Evolutionary conservation across 345 rosid species (phyloP), one percentile per base, ranked within the genome.

Genomic region (Arabidopsis arenosa): DNA sequence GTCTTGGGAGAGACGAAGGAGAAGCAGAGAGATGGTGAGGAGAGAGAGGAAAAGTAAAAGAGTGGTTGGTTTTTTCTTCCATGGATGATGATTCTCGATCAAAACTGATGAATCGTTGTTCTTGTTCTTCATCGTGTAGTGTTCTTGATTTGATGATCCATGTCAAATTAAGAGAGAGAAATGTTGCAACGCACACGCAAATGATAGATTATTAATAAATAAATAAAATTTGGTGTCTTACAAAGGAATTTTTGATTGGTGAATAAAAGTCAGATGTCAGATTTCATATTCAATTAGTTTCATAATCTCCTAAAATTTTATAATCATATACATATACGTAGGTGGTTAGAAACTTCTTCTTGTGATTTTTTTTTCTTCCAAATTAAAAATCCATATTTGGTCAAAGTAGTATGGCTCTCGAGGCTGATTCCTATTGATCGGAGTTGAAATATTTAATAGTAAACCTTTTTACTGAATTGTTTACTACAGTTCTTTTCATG

Each of bases 41-140:
- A 78, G 81, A 72, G 74, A 72, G 2, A 78, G 59, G n/a, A 78
- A 40, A 33, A 78, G 64, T 0, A 78, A 59, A 6, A 66, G 70
- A 60, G 5, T 33, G 0, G 52, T 60, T 21, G 58, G 57, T 72
- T 43, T 78, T 67, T 44, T 60, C 41, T 59, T 72, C 56, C 63
- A 60, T 58, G 57, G 44, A 1, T 51, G 18, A 1, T 33, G 63
- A 0, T 49, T 72, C 74, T 65, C 11, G 41, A 58, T 66, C 4
- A 51, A 58, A 12, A 10, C 40, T 71, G 62, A 63, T 64, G 35
- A 23, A 9, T 7, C n/a, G 6, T 68, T 51, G 56, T 73, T 45
- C 28, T 45, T 59, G n/a, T 47, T 71, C 60, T 17, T 70, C 66
- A 5, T 53, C 6, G 43, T 40, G 44, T 68, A 8, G 40, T 76